A percentile compares a stretch with the other conserved stretches of the same genome.
These are phyloP conservation scores for Abelmoschus esculentus DNA, from an alignment of 345 rosid genomes.

Conservation along the genomic window DNA sequence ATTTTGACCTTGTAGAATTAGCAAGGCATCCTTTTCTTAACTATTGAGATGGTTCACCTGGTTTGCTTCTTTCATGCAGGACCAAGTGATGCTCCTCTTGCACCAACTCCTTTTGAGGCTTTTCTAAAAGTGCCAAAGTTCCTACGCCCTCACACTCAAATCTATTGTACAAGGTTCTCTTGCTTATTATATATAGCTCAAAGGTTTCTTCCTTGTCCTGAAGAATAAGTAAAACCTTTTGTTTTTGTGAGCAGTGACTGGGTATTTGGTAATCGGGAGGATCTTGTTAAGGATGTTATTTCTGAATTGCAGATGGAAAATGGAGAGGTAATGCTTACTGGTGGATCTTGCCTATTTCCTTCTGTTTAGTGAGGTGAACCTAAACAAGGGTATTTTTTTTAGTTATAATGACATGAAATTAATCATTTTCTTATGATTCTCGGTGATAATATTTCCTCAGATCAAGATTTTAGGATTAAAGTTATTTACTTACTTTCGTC, in stretches of 20 bases:
- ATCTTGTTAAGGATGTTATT: slow-evolving; percentile 80
- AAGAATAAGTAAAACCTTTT: not conserved
- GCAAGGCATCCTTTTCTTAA: slow-evolving; percentile 11
- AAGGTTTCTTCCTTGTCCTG: slow-evolving; percentile 2
- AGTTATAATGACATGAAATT: not conserved
- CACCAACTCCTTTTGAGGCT: slow-evolving; percentile 79
- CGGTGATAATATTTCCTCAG: not conserved
- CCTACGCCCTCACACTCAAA: slow-evolving; percentile 84
- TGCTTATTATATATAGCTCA: slow-evolving; percentile 9
- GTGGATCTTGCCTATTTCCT: not conserved
- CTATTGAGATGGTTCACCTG: slow-evolving; percentile 1
- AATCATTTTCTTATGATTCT: not conserved
- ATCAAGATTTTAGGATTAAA: not conserved
- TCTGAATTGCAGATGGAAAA: slow-evolving; percentile 62
- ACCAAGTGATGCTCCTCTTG: slow-evolving; percentile 89
- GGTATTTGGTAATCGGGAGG: slow-evolving; percentile 94
- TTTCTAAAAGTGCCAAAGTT: slow-evolving; percentile 94
- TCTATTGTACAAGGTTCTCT: slow-evolving; percentile 82
- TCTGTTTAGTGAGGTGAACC: not conserved
- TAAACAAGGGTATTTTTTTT: not conserved
- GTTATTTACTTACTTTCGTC: not conserved
- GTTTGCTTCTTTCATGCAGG: slow-evolving; percentile 34
- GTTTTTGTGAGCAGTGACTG: slow-evolving; percentile 59
- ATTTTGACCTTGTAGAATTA: not conserved
- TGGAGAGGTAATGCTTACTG: slow-evolving; percentile 55